phyloP scores from a whole-genome alignment of 1,284 basidiomycete genomes.

The Trichosporon sp. region DNA sequence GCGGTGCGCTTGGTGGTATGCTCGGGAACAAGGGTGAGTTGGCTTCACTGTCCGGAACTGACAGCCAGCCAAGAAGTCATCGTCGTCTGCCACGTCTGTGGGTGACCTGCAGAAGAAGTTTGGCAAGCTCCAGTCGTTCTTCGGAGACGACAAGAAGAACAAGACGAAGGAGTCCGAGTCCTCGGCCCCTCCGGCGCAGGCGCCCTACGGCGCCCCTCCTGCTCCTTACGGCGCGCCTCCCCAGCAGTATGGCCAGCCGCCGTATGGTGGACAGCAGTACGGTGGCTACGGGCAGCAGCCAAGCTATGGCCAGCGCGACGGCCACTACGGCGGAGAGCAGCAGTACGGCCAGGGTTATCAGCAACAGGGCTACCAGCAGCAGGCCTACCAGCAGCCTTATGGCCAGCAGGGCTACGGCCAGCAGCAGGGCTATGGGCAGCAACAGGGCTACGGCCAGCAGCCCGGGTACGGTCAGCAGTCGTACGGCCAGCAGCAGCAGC shows the following conservation, averaged over 20 bases:
- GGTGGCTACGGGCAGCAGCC: slow-evolving; percentile 2
- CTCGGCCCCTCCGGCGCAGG: neutral
- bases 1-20: neutral
- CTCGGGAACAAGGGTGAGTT: neutral
- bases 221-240: neutral
- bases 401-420: slow-evolving; percentile 6
- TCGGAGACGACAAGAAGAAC: neutral
- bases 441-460: slow-evolving; percentile 4
- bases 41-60: neutral
- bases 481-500: slow-evolving; percentile 5
- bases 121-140: neutral
- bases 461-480: neutral
- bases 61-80: neutral
- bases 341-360: neutral
- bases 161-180: neutral
- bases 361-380: slow-evolving; percentile 3
- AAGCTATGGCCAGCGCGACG: neutral
- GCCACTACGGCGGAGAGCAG: neutral
- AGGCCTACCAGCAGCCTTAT: neutral
- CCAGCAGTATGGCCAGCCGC: neutral
- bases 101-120: neutral
- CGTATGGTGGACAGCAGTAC: neutral
- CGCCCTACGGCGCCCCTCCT: neutral
- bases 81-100: neutral
- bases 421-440: neutral